These are phyloP conservation scores for Gaertneriomyces semiglobifer DNA, from an alignment of 192 early-diverging fungal genomes.

Conservation along the genomic window DNA sequence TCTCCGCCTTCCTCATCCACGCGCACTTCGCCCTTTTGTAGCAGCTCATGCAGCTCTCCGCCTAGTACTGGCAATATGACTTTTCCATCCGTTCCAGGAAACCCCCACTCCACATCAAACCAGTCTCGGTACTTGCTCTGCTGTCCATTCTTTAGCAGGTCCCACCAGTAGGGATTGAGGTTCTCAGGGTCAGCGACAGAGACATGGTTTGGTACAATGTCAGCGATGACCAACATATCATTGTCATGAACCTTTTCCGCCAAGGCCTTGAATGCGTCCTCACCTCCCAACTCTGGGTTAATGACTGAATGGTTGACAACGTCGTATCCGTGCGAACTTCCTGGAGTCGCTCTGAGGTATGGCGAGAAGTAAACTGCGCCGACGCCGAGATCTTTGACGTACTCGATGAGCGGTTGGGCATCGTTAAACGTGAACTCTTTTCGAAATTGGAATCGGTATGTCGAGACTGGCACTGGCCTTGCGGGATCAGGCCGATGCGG, in stretches of 20 bases:
- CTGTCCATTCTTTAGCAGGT: constrained; percentile 16
- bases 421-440: constrained; percentile 30
- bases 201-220: constrained; percentile 34
- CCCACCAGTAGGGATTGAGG: constrained; percentile 34
- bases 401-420: constrained; percentile 3
- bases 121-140: constrained; percentile 15
- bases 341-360: constrained; percentile 24
- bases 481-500: constrained; percentile 16
- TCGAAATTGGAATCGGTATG: constrained; percentile 26
- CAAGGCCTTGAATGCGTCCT: constrained; percentile 15
- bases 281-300: constrained; percentile 25
- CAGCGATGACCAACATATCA: constrained; percentile 21
- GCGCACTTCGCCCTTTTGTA: constrained; percentile 17
- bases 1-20: constrained; percentile 16
- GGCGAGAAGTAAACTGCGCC: constrained; percentile 27
- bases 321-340: constrained; percentile 28
- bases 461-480: constrained; percentile 20
- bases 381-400: constrained; percentile 23
- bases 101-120: constrained; percentile 33
- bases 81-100: constrained; percentile 20
- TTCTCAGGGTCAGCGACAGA: constrained; percentile 33
- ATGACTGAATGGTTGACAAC: constrained; percentile 26
- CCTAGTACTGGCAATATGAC: constrained; percentile 28
- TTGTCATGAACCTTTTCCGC: constrained; percentile 3
- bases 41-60: constrained; percentile 10